Conservation (phyloP, 495 filamentous ascomycete genomes). For the Articulospora tetracladia region DNA sequence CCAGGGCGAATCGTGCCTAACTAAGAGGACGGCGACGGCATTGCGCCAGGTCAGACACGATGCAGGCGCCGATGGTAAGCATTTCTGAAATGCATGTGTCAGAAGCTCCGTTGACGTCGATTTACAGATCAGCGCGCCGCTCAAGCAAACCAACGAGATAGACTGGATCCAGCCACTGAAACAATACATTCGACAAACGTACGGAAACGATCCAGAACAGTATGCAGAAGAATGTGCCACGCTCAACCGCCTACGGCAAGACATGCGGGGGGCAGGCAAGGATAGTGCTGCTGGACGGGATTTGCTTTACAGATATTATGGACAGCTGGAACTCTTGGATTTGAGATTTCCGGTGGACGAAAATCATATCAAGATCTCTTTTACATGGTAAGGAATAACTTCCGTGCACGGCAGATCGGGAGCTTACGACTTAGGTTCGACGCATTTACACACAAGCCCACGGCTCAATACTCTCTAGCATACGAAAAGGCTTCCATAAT, state of each 20-base stretch:
- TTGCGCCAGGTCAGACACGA: conserved; percentile 34
- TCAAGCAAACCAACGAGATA: conserved; percentile 99
- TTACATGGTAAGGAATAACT: conserved; percentile 73
- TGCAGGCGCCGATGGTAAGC: conserved; percentile 75
- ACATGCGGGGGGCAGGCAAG: conserved; percentile 97
- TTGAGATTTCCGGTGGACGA: conserved; percentile 96
- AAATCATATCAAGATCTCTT: conserved; percentile 97
- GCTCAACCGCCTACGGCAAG: conserved; percentile 94
- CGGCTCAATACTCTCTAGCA: conserved; percentile 91
- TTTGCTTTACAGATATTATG: conserved; percentile 94
- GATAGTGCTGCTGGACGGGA: conserved; percentile 94
- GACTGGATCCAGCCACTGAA: conserved; percentile 96
- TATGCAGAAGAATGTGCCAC: conserved; percentile 93
- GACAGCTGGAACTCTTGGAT: conserved; percentile 91
- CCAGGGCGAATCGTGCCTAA: background rate
- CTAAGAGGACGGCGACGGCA: background rate
- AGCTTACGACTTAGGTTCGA: conserved; percentile 68
- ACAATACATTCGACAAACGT: conserved; percentile 85
- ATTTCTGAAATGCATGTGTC: background rate
- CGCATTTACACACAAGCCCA: conserved; percentile 95
- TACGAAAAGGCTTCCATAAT: conserved; percentile 99
- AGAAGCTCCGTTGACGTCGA: background rate
- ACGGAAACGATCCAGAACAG: conserved; percentile 93
- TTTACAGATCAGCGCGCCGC: conserved; percentile 51
- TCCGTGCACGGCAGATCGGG: background rate